phyloP scores from a whole-genome alignment of 305 asterid species.

The Ilex paraguariensis region DNA sequence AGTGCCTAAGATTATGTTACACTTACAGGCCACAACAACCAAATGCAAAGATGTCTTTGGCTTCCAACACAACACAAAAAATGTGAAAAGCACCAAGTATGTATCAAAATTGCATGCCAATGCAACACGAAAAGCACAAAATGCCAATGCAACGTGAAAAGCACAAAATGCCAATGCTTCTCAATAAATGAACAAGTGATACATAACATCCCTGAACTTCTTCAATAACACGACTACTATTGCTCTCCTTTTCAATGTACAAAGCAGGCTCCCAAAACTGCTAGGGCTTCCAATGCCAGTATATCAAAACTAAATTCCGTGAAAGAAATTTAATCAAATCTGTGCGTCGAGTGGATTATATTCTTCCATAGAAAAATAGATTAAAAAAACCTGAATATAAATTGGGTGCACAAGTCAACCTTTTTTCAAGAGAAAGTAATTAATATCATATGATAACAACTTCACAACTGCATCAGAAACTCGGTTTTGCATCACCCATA shows the following conservation, averaged over 20 bases:
- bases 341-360: neutral
- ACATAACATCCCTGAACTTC: no score
- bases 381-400: no score
- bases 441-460: neutral
- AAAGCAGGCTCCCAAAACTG: neutral
- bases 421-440: neutral
- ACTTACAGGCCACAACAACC: neutral
- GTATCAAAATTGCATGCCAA: neutral
- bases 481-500: constrained; percentile 8
- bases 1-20: no score
- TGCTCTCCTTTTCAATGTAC: neutral
- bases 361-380: no score
- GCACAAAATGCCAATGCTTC: no score
- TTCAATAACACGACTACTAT: no score
- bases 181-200: no score
- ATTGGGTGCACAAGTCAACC: neutral
- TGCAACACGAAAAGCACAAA: no score
- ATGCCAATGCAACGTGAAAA: no score
- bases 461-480: neutral
- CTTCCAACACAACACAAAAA: neutral
- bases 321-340: neutral
- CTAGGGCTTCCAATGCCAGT: neutral
- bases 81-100: neutral
- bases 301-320: neutral
- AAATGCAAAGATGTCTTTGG: neutral